Evolutionary conservation across 192 early-diverging fungal genomes (phyloP), one percentile per base, ranked within the genome.

Genomic region (Funneliformis mosseae): DNA sequence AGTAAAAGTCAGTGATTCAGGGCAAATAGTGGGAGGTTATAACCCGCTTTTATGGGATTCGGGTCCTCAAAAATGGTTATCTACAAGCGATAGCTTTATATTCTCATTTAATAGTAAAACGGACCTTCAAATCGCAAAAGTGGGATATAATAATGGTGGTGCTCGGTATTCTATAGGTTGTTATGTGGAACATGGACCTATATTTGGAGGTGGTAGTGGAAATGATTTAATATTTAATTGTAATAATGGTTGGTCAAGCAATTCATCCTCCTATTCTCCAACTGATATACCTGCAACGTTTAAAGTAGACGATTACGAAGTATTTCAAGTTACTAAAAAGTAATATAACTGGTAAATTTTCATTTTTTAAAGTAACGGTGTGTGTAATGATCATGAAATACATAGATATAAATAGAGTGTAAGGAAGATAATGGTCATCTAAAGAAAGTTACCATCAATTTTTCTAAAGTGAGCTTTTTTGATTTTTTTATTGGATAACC

Each of bases 11-110:
- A 12, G 14, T 9, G 7, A 73, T 42, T 38, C 8, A 2, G 50
- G 21, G 16, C 50, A 55, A 55, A 55, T 55, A 55, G 50, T 55
- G 1, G 50, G 50, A 55, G 50, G 71, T 48, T 74, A 74, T 74
- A 74, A 74, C 45, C 71, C 71, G 10, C n/a, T 45, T 21, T 4
- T 38, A 6, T 27, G 64, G 64, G 23, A 5, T 18, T n/a, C n/a
- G n/a, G n/a, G n/a, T n/a, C n/a, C n/a, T n/a, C 50, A 55, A 55
- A 21, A 21, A 12, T 55, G 6, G 14, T 21, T 21, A 21, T 55
- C 5, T 21, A 55, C 50, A 6, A 55, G 18, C 7, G 16, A 16
- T 6, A 55, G 50, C 18, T 55, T 21, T 55, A 55, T 55, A 55
- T 55, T 55, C 16, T 67, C 64, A 67, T 67, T 67, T 1, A 10